These are phyloP conservation scores for Nannochloris sp. DNA, from an alignment of 139 green algal genomes.

Conservation along the genomic window DNA sequence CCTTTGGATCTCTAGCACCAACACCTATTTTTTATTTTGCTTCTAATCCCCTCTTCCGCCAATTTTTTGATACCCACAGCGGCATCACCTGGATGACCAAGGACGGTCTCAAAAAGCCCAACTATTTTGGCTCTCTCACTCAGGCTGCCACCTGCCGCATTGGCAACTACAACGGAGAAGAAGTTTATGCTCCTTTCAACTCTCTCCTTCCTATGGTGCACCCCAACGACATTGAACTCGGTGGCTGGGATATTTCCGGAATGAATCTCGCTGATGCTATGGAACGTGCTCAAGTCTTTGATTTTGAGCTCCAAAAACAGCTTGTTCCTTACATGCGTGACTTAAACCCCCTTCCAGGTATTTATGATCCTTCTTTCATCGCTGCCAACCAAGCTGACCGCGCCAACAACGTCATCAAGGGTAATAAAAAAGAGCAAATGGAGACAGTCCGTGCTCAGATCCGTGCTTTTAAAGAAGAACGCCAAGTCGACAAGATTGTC, in stretches of 20 bases:
- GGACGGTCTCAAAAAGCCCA: constrained; percentile 90
- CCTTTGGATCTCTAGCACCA: too few species aligned
- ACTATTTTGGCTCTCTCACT: constrained; percentile 96
- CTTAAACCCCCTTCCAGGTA: constrained; percentile 84
- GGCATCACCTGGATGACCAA: constrained; percentile 99
- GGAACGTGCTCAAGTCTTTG: constrained; percentile 83
- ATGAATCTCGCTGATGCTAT: constrained; percentile 94
- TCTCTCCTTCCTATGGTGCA: constrained; percentile 87
- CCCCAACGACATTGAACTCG: constrained; percentile 93
- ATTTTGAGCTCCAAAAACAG: constrained; percentile 96
- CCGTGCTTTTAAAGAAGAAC: constrained; percentile 70
- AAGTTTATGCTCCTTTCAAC: constrained; percentile 89
- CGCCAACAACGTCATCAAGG: constrained; percentile 94
- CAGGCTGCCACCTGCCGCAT: constrained; percentile 91
- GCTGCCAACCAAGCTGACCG: constrained; percentile 90
- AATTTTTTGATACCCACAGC: constrained; percentile 34
- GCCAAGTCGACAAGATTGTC: constrained; percentile 67
- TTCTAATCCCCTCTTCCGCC: neutral
- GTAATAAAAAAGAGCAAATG: constrained; percentile 74
- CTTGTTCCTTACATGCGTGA: constrained; percentile 91
- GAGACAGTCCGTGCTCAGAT: constrained; percentile 84
- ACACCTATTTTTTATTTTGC: too few species aligned
- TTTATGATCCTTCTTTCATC: constrained; percentile 96
- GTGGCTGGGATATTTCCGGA: constrained; percentile 95
- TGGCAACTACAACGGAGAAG: constrained; percentile 91